A percentile compares a stretch with the other conserved stretches of the same genome.
These are phyloP conservation scores for Paracoccidioides lutzii DNA, from an alignment of 2,329 filamentous ascomycete species.

Conservation along the genomic window DNA sequence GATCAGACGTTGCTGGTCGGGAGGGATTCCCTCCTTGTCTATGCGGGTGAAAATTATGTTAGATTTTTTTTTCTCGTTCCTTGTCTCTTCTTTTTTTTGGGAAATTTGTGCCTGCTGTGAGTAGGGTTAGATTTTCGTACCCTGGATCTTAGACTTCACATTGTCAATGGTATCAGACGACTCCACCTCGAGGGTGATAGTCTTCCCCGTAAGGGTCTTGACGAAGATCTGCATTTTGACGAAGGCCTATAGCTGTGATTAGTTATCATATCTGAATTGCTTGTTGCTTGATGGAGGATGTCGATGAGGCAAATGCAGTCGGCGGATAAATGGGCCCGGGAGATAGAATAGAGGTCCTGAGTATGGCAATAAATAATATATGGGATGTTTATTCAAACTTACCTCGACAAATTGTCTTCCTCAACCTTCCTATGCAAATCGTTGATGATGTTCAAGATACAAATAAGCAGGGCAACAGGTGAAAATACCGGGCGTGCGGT, in stretches of 20 bases:
- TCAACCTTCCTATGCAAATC: slow-evolving; percentile 40
- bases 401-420: slow-evolving; percentile 52
- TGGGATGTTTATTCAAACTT: slow-evolving; percentile 17
- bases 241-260: slow-evolving; percentile 25
- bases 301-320: neutral
- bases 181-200: slow-evolving; percentile 99
- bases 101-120: neutral
- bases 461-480: slow-evolving; percentile 13
- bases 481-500: slow-evolving; percentile 13
- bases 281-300: too few species aligned
- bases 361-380: neutral
- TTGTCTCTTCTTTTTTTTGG: neutral
- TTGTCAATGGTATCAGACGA: slow-evolving; percentile 99
- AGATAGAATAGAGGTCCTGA: neutral
- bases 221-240: slow-evolving; percentile 44
- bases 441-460: slow-evolving; percentile 12
- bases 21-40: slow-evolving; percentile 99
- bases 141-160: slow-evolving; percentile 95
- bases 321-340: neutral
- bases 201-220: slow-evolving; percentile 87
- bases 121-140: slow-evolving; percentile 28
- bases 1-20: slow-evolving; percentile 98
- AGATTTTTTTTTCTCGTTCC: slow-evolving; percentile 1
- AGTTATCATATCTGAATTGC: neutral
- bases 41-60: slow-evolving; percentile 29